Evolutionary conservation across 306 rosid species (phyloP).

Genomic region (Purshia tridentata): DNA sequence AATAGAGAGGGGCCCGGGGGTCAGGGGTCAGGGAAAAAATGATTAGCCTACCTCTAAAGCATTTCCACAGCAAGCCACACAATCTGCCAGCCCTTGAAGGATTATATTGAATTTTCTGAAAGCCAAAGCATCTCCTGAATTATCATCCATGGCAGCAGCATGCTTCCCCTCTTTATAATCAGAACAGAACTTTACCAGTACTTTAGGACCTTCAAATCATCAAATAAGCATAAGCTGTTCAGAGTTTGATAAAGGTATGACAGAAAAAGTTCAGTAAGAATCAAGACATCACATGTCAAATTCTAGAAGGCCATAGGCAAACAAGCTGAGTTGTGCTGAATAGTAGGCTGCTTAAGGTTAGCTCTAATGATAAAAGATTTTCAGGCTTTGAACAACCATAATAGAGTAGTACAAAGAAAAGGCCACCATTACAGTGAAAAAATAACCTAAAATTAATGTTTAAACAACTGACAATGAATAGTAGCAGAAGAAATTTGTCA

Average conservation of each 20-base stretch:
- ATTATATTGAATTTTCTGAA: slow-evolving; percentile 38
- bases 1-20: background rate
- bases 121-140: slow-evolving; percentile 33
- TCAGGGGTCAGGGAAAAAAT: no score
- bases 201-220: slow-evolving; percentile 69
- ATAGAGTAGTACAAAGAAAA: background rate
- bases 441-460: background rate
- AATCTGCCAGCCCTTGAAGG: slow-evolving; percentile 74
- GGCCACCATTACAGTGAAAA: background rate
- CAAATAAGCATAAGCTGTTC: slow-evolving; percentile 29
- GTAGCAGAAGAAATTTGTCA: background rate
- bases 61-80: slow-evolving; percentile 52
- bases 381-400: background rate
- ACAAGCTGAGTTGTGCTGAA: background rate
- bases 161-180: slow-evolving; percentile 51
- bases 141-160: slow-evolving; percentile 35
- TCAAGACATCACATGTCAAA: background rate
- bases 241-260: background rate
- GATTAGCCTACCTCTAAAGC: slow-evolving; percentile 49
- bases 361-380: background rate
- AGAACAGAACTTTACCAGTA: slow-evolving; percentile 59
- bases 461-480: background rate
- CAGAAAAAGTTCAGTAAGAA: background rate
- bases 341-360: background rate
- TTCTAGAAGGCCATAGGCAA: background rate